Evolutionary conservation across 805 yeast genomes (phyloP).

Genomic region (Pichia insulana): DNA sequence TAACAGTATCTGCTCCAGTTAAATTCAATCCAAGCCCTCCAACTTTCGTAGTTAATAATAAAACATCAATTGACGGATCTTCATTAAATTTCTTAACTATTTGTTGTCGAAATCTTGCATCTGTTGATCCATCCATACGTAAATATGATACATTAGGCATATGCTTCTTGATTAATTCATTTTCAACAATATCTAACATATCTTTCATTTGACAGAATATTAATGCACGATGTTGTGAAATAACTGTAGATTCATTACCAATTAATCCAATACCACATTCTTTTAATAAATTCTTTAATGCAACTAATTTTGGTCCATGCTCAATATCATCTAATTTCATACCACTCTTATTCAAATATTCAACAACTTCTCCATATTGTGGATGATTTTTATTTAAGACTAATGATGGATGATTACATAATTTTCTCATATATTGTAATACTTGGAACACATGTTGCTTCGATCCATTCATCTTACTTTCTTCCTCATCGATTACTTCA

Average conservation of each 20-base stretch:
- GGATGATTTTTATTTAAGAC: conserved; percentile 82
- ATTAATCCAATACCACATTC: conserved; percentile 85
- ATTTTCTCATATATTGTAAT: conserved; percentile 90
- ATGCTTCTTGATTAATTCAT: conserved; percentile 68
- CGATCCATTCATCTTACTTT: conserved; percentile 27
- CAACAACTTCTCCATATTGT: conserved; percentile 58
- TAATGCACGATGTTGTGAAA: conserved; percentile 91
- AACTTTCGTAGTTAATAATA: conserved; percentile 88
- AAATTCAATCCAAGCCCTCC: conserved; percentile 97
- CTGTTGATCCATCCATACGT: conserved; percentile 92
- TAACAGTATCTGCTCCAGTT: conserved; percentile 98
- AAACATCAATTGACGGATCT: conserved; percentile 94
- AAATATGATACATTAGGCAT: conserved; percentile 90
- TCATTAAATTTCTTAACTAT: conserved; percentile 88
- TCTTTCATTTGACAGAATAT: conserved; percentile 95
- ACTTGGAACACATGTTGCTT: conserved; percentile 97
- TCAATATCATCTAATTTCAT: conserved; percentile 60
- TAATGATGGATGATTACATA: conserved; percentile 93
- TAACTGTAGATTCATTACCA: conserved; percentile 39
- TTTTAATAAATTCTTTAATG: conserved; percentile 66
- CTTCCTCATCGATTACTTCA: conserved; percentile 4
- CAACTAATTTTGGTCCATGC: conserved; percentile 85
- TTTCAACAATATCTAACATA: conserved; percentile 95
- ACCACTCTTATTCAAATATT: conserved; percentile 49
- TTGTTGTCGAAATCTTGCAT: conserved; percentile 83